Base-by-base conservation (phyloP, 2,329 filamentous ascomycete genomes). In the Curvularia verruculosa region DNA sequence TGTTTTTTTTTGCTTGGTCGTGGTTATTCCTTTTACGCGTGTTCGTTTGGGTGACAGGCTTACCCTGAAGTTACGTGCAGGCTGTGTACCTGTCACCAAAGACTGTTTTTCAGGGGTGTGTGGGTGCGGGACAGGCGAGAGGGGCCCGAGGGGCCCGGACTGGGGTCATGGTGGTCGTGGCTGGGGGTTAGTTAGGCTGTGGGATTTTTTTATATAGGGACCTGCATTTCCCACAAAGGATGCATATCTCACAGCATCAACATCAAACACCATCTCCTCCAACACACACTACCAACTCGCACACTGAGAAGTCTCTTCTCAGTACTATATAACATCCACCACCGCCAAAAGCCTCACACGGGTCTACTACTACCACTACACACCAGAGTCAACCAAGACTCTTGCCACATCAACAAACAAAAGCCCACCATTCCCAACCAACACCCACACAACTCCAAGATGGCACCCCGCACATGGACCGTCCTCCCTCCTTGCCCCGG, bases 401-500 rank as follows among this genome's bases (percentile, higher is more conserved):
- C 28, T 29, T 12, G 4, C 28, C 28, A 29, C 28, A n/a, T n/a
- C n/a, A 49, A 21, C 21, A 21, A n/a, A 24, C 28, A 23, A 36
- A n/a, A n/a, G n/a, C 29, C 37, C 19, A 51, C 19, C 28, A 43
- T 12, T 23, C 21, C 28, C 24, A 9, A 7, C 18, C 9, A 10
- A 13, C 29, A 28, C 36, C 19, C 15, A n/a, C 39, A 31, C 18
- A 24, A 12, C 19, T 18, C 6, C 49, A 43, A 43, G 26, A 51
- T 51, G 49, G 49, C 49, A 19, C 49, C 49, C 5, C 49, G 49
- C 34, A 4, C 49, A 44, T 51, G 49, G 49, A 51, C 29, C 9
- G 39, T 44, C 8, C 49, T 51, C 2, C 49, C 49, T 44, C 49
- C 49, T 18, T 51, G 49, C 49, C 49, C 49, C 21, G 49, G 49